phyloP scores from a whole-genome alignment of 257 asterid genomes.

The Plantago major region DNA sequence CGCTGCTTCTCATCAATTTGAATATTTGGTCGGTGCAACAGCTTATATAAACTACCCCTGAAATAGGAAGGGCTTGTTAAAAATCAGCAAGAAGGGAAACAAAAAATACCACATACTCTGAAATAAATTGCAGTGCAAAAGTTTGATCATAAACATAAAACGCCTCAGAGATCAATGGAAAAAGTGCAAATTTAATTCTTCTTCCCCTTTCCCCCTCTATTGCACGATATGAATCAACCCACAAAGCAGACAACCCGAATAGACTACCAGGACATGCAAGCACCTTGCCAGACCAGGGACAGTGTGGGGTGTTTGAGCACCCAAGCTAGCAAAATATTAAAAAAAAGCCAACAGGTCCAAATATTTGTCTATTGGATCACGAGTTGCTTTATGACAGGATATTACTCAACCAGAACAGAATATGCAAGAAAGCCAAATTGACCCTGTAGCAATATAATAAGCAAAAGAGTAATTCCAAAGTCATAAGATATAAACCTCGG shows the following conservation, averaged over 20 bases:
- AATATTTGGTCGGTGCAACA: slow-evolving; percentile 71
- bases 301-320: too few relatives aligned
- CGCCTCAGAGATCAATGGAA: neutral
- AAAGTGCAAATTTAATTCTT: neutral
- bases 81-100: neutral
- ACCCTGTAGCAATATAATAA: slow-evolving; percentile 9
- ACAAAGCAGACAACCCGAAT: too few relatives aligned
- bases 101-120: neutral
- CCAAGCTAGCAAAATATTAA: too few relatives aligned
- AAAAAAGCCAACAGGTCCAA: too few relatives aligned
- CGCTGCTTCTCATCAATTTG: slow-evolving; percentile 86
- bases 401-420: too few relatives aligned
- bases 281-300: too few relatives aligned
- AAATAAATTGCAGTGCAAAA: neutral
- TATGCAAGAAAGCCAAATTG: neutral
- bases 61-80: slow-evolving; percentile 24
- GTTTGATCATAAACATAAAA: neutral
- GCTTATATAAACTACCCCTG: slow-evolving; percentile 96
- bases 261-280: too few relatives aligned
- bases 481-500: slow-evolving; percentile 61
- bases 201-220: too few relatives aligned
- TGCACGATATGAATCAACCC: too few relatives aligned
- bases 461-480: neutral
- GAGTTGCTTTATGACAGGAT: too few relatives aligned
- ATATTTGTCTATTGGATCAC: too few relatives aligned